These are phyloP conservation scores for Tephrocybe sp. DNA, from an alignment of 768 basidiomycete species.

Conservation along the genomic window DNA sequence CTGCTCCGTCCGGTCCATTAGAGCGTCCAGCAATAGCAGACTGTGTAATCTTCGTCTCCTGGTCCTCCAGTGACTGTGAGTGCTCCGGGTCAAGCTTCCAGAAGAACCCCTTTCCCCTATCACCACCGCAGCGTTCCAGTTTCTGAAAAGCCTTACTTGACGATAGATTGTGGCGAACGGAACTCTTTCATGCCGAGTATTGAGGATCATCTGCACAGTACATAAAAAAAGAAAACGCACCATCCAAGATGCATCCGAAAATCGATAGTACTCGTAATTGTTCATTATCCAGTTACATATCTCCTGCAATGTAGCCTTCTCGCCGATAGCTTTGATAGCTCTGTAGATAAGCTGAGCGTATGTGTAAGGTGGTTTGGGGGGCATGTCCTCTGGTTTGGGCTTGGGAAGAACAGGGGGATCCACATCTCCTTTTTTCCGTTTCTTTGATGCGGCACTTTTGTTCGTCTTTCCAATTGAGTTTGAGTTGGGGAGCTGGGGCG, in stretches of 20 bases:
- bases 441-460: conserved; percentile 52
- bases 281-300: conserved; percentile 91
- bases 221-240: conserved; percentile 40
- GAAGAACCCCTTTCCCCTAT: conserved; percentile 88
- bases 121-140: conserved; percentile 79
- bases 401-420: conserved; percentile 34
- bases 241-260: conserved; percentile 90
- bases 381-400: conserved; percentile 72
- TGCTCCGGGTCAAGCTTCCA: conserved; percentile 86
- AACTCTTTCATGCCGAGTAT: conserved; percentile 51
- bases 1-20: conserved; percentile 25
- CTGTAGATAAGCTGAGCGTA: conserved; percentile 91
- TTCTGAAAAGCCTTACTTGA: conserved; percentile 91
- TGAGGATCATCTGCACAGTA: background rate
- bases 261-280: conserved; percentile 87
- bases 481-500: conserved; percentile 59
- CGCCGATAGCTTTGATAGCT: conserved; percentile 77
- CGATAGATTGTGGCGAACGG: conserved; percentile 93
- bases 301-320: conserved; percentile 87
- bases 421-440: conserved; percentile 65
- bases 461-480: conserved; percentile 52
- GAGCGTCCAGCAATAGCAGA: conserved; percentile 28
- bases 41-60: conserved; percentile 54
- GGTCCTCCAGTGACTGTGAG: conserved; percentile 67
- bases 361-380: conserved; percentile 85